Conservation (phyloP, 164 flowering plant species). For the Stephania cephalantha region DNA sequence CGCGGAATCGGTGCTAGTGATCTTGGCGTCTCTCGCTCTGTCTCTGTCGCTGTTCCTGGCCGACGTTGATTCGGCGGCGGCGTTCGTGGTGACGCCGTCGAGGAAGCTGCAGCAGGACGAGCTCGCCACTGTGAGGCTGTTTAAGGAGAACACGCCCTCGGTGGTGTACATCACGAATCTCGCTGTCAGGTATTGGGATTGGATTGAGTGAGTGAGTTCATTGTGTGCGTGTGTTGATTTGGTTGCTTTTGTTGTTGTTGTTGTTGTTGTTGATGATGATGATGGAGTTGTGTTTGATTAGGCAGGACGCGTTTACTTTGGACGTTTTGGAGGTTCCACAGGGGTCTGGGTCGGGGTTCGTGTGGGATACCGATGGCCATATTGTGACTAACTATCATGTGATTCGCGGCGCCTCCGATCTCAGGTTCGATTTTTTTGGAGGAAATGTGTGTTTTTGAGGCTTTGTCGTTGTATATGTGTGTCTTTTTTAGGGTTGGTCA, state of each 20-base stretch:
- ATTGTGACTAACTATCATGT: conserved; percentile 96
- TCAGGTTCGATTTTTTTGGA: conserved; percentile 46
- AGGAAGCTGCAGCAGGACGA: conserved; percentile 88
- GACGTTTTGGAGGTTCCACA: conserved; percentile 97
- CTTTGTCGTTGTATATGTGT: neutral
- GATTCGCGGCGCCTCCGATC: conserved; percentile 97
- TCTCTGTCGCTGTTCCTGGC: conserved; percentile 48
- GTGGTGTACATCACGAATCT: conserved; percentile 96
- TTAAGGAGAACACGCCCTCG: conserved; percentile 94
- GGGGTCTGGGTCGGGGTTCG: conserved; percentile 95
- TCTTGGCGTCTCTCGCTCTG: conserved; percentile 60
- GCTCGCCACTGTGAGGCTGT: conserved; percentile 88
- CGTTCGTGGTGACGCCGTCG: conserved; percentile 66
- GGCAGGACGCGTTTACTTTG: conserved; percentile 95
- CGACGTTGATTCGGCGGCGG: conserved; percentile 59
- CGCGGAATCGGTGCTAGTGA: conserved; percentile 42
- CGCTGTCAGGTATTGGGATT: conserved; percentile 50
- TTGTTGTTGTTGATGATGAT: conserved; percentile 6
- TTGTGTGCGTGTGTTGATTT: neutral
- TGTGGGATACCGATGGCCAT: conserved; percentile 86
- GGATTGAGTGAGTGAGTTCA: neutral
- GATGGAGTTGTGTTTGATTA: conserved; percentile 20
- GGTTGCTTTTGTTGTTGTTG: neutral
- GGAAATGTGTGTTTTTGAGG: neutral
- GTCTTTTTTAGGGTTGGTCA: too few species aligned